These are phyloP conservation scores for Exophiala sideris DNA, from an alignment of 2,329 filamentous ascomycete genomes.

Conservation along the genomic window DNA sequence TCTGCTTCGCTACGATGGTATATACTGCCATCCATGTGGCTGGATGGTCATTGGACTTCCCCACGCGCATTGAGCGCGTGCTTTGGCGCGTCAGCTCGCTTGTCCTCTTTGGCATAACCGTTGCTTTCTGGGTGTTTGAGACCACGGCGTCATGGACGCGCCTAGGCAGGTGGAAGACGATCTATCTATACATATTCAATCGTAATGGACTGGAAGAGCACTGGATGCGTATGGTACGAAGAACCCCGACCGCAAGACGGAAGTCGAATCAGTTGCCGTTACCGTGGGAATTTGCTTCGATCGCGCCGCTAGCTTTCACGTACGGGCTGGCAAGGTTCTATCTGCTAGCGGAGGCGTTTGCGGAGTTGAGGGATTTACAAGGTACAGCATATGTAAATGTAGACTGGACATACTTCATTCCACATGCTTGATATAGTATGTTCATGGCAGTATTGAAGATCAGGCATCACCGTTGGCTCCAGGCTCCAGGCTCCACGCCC, in stretches of 20 bases:
- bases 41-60: not conserved
- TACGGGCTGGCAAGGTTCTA: conserved; percentile 32
- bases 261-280: conserved; percentile 28
- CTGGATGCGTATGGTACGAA: conserved; percentile 17
- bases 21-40: not conserved
- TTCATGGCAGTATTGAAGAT: not conserved
- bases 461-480: too few species aligned
- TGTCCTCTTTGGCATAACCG: conserved; percentile 29
- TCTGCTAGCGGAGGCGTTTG: conserved; percentile 34
- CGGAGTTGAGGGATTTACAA: conserved; percentile 34
- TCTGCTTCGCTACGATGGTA: conserved; percentile 26
- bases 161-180: conserved; percentile 31
- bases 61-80: not conserved
- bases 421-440: conserved; percentile 8
- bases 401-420: conserved; percentile 28
- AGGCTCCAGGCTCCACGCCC: too few species aligned
- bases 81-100: conserved; percentile 19
- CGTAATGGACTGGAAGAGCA: conserved; percentile 21
- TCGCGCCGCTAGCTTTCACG: conserved; percentile 30
- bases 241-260: conserved; percentile 19
- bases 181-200: conserved; percentile 26
- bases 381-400: conserved; percentile 33
- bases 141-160: conserved; percentile 33
- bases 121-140: conserved; percentile 33
- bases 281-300: conserved; percentile 32